Conservation (phyloP, 2,329 filamentous ascomycete species). For the Aspergillus floridensis region DNA sequence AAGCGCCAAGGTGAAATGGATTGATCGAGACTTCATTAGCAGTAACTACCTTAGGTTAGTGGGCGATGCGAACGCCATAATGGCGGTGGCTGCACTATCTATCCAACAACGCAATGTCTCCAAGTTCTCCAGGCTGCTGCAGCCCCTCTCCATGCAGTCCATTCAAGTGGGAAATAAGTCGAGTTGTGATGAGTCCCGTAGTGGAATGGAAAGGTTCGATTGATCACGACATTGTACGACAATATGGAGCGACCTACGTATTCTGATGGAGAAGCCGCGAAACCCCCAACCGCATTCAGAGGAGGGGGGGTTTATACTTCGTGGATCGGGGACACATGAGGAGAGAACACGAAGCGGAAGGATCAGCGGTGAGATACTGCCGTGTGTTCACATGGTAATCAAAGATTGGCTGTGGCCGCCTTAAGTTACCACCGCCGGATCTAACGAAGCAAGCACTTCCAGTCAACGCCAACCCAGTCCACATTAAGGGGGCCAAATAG, state of each 20-base stretch:
- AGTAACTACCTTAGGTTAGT: not conserved
- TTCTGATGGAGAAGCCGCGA: not conserved
- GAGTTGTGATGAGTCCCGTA: too few relatives aligned
- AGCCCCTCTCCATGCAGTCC: not conserved
- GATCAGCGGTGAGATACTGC: conserved; percentile 5
- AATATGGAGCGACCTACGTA: not conserved
- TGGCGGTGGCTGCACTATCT: not conserved
- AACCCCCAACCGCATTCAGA: not conserved
- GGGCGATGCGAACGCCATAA: not conserved
- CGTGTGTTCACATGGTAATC: not conserved
- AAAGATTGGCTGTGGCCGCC: not conserved
- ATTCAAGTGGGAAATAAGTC: not conserved
- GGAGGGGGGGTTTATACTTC: not conserved
- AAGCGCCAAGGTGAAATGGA: not conserved
- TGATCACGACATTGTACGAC: not conserved
- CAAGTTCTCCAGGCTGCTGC: too few relatives aligned
- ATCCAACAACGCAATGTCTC: not conserved
- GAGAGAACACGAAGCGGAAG: not conserved
- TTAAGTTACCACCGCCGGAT: not conserved
- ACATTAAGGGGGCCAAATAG: not conserved
- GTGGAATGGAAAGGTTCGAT: not conserved
- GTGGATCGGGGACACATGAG: not conserved
- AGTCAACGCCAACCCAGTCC: not conserved
- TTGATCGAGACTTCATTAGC: not conserved
- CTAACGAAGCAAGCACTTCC: not conserved